Evolutionary conservation across 805 yeast genomes (phyloP).

Genomic region (Wickerhamiella sorbophila): DNA sequence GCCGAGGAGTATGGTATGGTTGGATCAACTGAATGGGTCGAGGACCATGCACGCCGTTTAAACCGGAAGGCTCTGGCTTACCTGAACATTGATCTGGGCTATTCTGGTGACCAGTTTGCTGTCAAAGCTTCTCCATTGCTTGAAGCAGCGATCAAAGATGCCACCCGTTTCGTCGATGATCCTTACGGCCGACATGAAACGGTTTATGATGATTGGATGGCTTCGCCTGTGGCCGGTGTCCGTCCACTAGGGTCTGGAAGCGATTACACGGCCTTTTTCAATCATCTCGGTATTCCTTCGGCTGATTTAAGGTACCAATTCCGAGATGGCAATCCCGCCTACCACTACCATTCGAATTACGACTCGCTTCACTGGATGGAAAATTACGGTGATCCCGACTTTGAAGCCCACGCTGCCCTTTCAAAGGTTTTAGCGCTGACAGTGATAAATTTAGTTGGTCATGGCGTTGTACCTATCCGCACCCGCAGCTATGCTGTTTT

Average conservation of each 20-base stretch:
- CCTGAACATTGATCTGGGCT: constrained; percentile 54
- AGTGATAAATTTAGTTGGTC: constrained; percentile 35
- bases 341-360: constrained; percentile 65
- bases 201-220: constrained; percentile 26
- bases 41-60: constrained; percentile 36
- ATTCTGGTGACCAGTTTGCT: constrained; percentile 38
- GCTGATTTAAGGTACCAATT: constrained; percentile 41
- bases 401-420: constrained; percentile 41
- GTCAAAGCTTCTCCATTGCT: constrained; percentile 48
- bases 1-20: constrained; percentile 60
- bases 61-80: constrained; percentile 46
- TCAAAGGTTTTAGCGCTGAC: constrained; percentile 40
- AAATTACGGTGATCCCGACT: constrained; percentile 46
- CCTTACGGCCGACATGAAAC: constrained; percentile 26
- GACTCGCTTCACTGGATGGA: constrained; percentile 64
- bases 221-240: constrained; percentile 24
- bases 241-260: constrained; percentile 52
- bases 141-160: constrained; percentile 31
- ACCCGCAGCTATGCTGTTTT: constrained; percentile 29
- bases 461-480: constrained; percentile 33
- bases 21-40: constrained; percentile 72
- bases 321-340: constrained; percentile 39
- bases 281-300: constrained; percentile 30
- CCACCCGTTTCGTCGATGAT: constrained; percentile 32
- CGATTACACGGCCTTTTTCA: constrained; percentile 38